These are phyloP conservation scores for Phallus indusiatus DNA, from an alignment of 768 basidiomycete species.

Conservation along the genomic window DNA sequence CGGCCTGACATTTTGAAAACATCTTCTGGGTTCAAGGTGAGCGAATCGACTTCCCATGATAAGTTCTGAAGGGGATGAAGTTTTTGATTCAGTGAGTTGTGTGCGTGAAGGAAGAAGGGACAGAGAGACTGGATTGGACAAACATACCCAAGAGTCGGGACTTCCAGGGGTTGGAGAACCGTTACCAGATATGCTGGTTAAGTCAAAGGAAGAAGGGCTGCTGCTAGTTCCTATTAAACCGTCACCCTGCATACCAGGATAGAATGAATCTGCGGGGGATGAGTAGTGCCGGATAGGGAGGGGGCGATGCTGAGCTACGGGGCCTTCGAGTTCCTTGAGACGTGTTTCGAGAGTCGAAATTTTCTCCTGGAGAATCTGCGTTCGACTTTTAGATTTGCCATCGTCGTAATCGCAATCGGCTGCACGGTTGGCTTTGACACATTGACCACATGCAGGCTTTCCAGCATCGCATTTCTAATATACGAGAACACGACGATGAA, in stretches of 20 bases:
- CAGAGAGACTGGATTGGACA: background rate
- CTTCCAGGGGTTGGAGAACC: conserved; percentile 5
- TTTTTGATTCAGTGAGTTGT: too few species aligned
- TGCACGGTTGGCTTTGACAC: conserved; percentile 41
- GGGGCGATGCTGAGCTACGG: conserved; percentile 18
- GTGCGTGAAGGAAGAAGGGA: background rate
- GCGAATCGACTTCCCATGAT: conserved; percentile 6
- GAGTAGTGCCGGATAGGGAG: conserved; percentile 15
- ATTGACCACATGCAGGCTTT: conserved; percentile 48
- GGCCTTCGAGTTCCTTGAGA: conserved; percentile 43
- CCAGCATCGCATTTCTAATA: conserved; percentile 57
- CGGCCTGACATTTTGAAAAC: conserved; percentile 6
- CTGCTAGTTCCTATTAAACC: background rate
- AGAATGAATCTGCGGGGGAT: conserved; percentile 10
- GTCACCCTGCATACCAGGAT: conserved; percentile 2
- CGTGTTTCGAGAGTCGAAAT: conserved; percentile 42
- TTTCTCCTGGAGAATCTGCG: conserved; percentile 49
- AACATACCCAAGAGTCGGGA: background rate
- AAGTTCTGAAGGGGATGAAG: background rate
- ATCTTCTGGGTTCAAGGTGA: background rate
- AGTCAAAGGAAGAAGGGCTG: conserved; percentile 2
- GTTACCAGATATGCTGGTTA: background rate
- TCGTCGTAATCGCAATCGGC: conserved; percentile 53
- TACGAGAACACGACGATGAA: background rate
- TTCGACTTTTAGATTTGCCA: conserved; percentile 48